Percentiles rank a stretch among this genome's conserved stretches.
Conservation (phyloP, 106 monocot genomes). For the Allium fistulosum region DNA sequence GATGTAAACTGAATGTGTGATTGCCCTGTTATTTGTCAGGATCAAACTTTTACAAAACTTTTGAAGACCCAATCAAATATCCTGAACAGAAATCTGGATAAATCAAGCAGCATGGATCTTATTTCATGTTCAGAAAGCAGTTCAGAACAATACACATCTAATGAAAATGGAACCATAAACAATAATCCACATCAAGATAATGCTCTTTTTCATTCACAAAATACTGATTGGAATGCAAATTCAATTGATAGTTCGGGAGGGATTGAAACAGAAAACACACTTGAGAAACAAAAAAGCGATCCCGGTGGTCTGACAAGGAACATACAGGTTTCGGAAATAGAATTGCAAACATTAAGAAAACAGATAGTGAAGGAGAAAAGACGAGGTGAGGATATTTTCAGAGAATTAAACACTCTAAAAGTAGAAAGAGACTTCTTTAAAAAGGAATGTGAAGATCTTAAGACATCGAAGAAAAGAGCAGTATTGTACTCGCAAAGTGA, state of each 20-base stretch:
- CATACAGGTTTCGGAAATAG: conserved; percentile 75
- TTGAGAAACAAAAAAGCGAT: conserved; percentile 59
- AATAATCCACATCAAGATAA: conserved; percentile 12
- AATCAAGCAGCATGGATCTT: conserved; percentile 67
- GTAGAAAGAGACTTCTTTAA: conserved; percentile 69
- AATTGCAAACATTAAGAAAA: conserved; percentile 90
- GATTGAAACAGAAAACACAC: conserved; percentile 29
- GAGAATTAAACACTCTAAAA: conserved; percentile 45
- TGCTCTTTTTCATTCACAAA: conserved; percentile 35
- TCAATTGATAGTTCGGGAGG: conserved; percentile 72
- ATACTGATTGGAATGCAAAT: conserved; percentile 51
- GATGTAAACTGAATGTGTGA: no score
- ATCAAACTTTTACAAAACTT: conserved; percentile 1
- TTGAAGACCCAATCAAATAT: conserved; percentile 18
- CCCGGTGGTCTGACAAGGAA: conserved; percentile 47
- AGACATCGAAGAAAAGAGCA: conserved; percentile 29
- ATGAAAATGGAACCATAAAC: conserved; percentile 28
- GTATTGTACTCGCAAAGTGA: conserved; percentile 1
- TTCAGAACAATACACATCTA: conserved; percentile 55
- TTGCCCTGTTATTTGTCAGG: conserved; percentile 9
- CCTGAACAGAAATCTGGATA: conserved; percentile 27
- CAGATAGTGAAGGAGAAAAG: conserved; percentile 85
- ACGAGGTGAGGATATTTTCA: conserved; percentile 59
- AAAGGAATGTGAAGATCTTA: conserved; percentile 73
- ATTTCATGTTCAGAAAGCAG: conserved; percentile 59